These are phyloP conservation scores for Torulaspora franciscae DNA, from an alignment of 805 yeast genomes.

Conservation along the genomic window DNA sequence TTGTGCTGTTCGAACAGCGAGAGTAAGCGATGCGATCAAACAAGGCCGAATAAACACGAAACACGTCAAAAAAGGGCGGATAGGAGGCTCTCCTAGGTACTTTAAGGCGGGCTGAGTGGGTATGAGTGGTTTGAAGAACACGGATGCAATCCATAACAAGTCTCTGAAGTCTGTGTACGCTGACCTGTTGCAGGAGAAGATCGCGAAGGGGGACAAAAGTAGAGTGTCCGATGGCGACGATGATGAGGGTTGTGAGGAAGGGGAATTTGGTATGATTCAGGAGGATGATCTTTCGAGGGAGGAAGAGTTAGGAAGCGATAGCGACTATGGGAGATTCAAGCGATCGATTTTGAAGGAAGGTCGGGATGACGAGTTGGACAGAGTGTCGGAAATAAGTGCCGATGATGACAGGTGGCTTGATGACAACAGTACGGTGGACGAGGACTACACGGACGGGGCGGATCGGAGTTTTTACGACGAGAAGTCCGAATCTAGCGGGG, in stretches of 20 bases:
- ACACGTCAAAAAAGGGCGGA: slow-evolving; percentile 3
- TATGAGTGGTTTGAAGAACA: slow-evolving; percentile 6
- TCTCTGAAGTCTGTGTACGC: slow-evolving; percentile 15
- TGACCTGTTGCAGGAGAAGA: slow-evolving; percentile 17
- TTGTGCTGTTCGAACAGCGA: background rate
- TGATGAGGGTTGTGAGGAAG: slow-evolving; percentile 10
- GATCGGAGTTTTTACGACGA: slow-evolving; percentile 22
- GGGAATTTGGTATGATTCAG: slow-evolving; percentile 17
- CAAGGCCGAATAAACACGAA: slow-evolving; percentile 7
- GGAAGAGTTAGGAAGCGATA: slow-evolving; percentile 10
- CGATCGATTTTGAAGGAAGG: slow-evolving; percentile 15
- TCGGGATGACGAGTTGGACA: slow-evolving; percentile 13
- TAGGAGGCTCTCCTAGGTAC: background rate
- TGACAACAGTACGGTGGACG: slow-evolving; percentile 18
- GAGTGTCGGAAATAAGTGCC: slow-evolving; percentile 11
- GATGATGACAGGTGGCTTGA: slow-evolving; percentile 19
- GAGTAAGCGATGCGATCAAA: background rate
- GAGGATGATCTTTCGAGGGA: slow-evolving; percentile 9
- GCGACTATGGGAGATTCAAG: slow-evolving; percentile 15
- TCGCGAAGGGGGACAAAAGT: slow-evolving; percentile 10
- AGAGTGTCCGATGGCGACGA: slow-evolving; percentile 7
- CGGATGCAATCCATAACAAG: slow-evolving; percentile 12
- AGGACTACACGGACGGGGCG: slow-evolving; percentile 24
- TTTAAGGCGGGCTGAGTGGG: background rate
- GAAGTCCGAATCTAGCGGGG: slow-evolving; percentile 12